These are phyloP conservation scores for Dysphania ambrosioides DNA, from an alignment of 148 eudicot species.

Conservation along the genomic window DNA sequence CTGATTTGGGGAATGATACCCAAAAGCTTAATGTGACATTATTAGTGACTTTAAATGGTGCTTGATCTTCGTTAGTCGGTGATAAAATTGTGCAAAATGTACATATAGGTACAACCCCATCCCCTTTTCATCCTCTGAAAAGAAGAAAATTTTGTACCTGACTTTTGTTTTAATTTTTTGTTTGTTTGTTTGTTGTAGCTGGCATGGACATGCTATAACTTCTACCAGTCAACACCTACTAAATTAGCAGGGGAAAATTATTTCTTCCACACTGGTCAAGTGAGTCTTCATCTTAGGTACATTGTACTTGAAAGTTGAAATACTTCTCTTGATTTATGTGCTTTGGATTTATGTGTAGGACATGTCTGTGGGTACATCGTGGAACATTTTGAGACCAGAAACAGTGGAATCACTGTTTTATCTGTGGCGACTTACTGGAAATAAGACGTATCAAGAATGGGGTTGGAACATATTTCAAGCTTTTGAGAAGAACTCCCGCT, in stretches of 20 bases:
- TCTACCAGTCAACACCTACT: conserved; percentile 95
- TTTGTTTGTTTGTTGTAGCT: conserved; percentile 63
- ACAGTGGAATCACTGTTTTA: conserved; percentile 97
- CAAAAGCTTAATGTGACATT: not conserved
- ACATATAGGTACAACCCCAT: not conserved
- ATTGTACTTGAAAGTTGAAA: not conserved
- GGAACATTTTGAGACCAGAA: conserved; percentile 99
- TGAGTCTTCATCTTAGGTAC: conserved; percentile 21
- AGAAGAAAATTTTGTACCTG: not conserved
- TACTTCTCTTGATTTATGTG: not conserved
- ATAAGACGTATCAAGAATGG: conserved; percentile 97
- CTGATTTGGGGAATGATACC: no score
- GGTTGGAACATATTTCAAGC: conserved; percentile 99
- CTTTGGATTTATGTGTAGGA: conserved; percentile 47
- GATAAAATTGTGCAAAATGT: not conserved
- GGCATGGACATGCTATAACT: conserved; percentile 99
- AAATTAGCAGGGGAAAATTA: conserved; percentile 98
- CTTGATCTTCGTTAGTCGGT: not conserved
- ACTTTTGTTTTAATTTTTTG: conserved; percentile 13
- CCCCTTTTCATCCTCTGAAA: not conserved
- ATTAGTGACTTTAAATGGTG: not conserved
- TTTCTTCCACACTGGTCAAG: conserved; percentile 76
- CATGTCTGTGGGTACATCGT: conserved; percentile 93
- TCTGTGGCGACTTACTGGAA: conserved; percentile 96
- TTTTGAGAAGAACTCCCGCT: conserved; percentile 88